Evolutionary conservation across 768 basidiomycete species (phyloP).

Genomic region (Megacollybia marginata): DNA sequence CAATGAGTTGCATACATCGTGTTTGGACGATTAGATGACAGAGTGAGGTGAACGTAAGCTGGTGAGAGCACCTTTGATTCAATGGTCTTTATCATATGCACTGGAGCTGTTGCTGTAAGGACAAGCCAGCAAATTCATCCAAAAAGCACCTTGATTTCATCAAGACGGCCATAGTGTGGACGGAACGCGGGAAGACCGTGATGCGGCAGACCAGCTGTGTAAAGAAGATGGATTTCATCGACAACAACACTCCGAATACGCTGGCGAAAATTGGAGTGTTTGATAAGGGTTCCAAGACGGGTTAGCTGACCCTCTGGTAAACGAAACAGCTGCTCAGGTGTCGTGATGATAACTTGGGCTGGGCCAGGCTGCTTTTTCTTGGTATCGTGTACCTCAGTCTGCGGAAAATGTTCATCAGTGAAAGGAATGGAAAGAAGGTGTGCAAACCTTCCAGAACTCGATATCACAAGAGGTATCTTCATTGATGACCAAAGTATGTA

Average conservation of each 20-base stretch:
- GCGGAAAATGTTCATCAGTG: not conserved
- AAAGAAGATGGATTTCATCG: not conserved
- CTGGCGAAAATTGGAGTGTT: not conserved
- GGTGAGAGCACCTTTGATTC: not conserved
- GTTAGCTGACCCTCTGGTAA: not conserved
- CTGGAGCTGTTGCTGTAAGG: no score
- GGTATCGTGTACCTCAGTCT: not conserved
- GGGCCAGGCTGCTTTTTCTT: not conserved
- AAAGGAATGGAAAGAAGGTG: not conserved
- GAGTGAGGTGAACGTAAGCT: not conserved
- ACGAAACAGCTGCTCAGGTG: no score
- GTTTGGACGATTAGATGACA: not conserved
- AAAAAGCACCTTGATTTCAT: not conserved
- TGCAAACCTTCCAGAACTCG: not conserved
- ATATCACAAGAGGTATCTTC: not conserved
- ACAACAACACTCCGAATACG: not conserved
- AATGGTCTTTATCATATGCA: slow-evolving; percentile 4
- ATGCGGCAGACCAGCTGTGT: not conserved
- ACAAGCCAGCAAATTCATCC: no score
- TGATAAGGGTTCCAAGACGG: not conserved
- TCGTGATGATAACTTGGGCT: not conserved
- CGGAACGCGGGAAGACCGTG: not conserved
- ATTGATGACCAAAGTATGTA: not conserved
- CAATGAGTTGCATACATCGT: not conserved
- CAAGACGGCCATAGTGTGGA: not conserved